phyloP scores from a whole-genome alignment of 2,329 filamentous ascomycete genomes.

The Cryphonectria carpinicola region DNA sequence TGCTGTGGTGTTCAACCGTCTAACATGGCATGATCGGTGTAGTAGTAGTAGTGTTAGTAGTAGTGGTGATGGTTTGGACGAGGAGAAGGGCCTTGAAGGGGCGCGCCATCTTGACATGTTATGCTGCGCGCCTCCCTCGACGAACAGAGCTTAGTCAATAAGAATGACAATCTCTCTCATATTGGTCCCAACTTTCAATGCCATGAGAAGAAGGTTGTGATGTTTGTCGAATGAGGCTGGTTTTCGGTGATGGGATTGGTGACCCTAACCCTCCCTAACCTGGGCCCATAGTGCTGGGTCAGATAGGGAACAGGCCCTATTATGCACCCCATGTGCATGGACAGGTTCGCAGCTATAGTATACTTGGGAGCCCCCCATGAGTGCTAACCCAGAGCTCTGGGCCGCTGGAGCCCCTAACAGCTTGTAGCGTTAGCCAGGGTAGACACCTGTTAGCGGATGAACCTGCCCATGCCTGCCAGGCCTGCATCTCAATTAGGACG shows the following conservation, averaged over 20 bases:
- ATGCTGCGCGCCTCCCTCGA: not conserved
- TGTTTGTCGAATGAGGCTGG: not conserved
- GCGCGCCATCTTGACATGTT: not conserved
- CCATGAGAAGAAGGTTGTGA: not conserved
- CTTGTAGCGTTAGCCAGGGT: no score
- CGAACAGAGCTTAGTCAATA: not conserved
- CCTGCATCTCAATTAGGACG: no score
- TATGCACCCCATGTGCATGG: no score
- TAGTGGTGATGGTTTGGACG: no score
- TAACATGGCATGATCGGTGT: not conserved
- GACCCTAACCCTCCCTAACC: no score
- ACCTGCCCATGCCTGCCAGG: no score
- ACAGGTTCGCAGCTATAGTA: no score
- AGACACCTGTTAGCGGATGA: no score
- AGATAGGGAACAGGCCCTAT: no score
- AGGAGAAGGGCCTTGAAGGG: not conserved
- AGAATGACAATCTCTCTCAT: not conserved
- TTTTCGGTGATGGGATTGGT: not conserved
- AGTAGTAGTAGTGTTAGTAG: not conserved
- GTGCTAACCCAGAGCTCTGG: no score
- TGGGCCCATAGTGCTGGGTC: no score
- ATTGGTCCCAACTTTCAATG: not conserved
- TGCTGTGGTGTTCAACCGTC: constrained; percentile 18
- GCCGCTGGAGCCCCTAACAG: not conserved
- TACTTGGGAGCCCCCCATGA: no score